Evolutionary conservation across 1,139 yeast species (phyloP).

Genomic region (Candida smagusa): DNA sequence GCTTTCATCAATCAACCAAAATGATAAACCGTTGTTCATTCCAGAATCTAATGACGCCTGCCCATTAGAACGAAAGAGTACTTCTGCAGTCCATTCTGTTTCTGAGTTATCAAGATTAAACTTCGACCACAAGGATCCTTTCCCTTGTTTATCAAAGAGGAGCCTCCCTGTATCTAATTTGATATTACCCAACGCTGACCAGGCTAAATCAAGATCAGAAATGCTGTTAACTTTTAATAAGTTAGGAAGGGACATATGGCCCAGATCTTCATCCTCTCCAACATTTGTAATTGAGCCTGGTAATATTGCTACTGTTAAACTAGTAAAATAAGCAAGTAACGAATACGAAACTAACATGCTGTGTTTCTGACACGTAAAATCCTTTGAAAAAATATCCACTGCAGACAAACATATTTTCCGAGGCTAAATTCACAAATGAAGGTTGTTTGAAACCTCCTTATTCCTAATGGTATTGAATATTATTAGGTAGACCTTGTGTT

Average conservation of each 20-base stretch:
- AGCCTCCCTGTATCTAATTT: slow-evolving; percentile 39
- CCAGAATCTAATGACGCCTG: slow-evolving; percentile 21
- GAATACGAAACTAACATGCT: no score
- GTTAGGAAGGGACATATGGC: slow-evolving; percentile 32
- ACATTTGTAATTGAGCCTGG: slow-evolving; percentile 3
- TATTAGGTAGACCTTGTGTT: no score
- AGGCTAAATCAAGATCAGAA: slow-evolving; percentile 22
- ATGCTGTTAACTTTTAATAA: slow-evolving; percentile 23
- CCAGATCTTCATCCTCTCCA: slow-evolving; percentile 14
- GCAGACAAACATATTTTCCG: no score
- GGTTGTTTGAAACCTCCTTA: no score
- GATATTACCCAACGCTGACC: slow-evolving; percentile 29
- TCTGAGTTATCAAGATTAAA: slow-evolving; percentile 26
- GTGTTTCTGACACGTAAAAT: no score
- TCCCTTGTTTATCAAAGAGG: slow-evolving; percentile 27
- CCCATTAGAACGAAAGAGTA: slow-evolving; percentile 60
- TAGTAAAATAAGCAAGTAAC: no score
- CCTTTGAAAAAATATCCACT: no score
- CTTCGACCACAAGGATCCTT: slow-evolving; percentile 46
- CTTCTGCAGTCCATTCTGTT: slow-evolving; percentile 57
- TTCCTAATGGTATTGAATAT: no score
- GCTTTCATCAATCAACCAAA: slow-evolving; percentile 43
- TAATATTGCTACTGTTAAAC: slow-evolving; percentile 1
- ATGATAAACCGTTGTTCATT: slow-evolving; percentile 48
- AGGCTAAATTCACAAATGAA: no score